phyloP scores from a whole-genome alignment of 2,329 filamentous ascomycete genomes.

The Cryphonectria radicalis region DNA sequence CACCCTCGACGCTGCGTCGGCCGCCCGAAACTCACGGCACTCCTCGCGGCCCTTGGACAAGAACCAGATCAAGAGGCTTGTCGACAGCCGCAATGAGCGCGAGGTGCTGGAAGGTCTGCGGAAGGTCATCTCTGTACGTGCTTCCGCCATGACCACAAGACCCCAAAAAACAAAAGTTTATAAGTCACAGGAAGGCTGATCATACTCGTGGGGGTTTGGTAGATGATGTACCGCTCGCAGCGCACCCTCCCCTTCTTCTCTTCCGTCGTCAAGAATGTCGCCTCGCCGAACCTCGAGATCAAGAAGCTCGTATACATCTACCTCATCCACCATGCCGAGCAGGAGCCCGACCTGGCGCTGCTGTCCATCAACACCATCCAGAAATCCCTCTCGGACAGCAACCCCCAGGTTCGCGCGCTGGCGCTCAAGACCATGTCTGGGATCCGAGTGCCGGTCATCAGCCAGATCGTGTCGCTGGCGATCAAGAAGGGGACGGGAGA shows the following conservation, averaged over 20 bases:
- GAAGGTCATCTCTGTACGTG: constrained; percentile 81
- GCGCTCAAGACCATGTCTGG: constrained; percentile 96
- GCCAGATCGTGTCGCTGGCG: constrained; percentile 92
- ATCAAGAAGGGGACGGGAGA: constrained; percentile 94
- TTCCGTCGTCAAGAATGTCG: constrained; percentile 97
- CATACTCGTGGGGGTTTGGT: constrained; percentile 14
- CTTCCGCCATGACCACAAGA: constrained; percentile 18
- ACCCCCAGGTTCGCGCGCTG: constrained; percentile 87
- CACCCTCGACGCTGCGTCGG: constrained; percentile 94
- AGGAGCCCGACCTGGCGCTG: constrained; percentile 91
- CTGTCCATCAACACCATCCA: constrained; percentile 99
- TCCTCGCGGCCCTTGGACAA: constrained; percentile 70
- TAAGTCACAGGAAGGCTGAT: background rate
- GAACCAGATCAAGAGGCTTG: constrained; percentile 89
- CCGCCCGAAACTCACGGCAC: constrained; percentile 70
- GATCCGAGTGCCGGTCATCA: constrained; percentile 96
- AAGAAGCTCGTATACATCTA: constrained; percentile 99
- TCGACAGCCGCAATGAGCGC: constrained; percentile 91
- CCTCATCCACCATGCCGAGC: constrained; percentile 92
- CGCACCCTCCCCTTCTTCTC: constrained; percentile 93
- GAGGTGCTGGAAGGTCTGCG: constrained; percentile 92
- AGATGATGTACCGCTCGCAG: constrained; percentile 96
- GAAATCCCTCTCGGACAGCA: constrained; percentile 91
- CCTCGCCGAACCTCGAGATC: constrained; percentile 89
- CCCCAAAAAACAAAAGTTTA: background rate